phyloP scores from a whole-genome alignment of 2,329 filamentous ascomycete genomes.

The Microsporum canis region DNA sequence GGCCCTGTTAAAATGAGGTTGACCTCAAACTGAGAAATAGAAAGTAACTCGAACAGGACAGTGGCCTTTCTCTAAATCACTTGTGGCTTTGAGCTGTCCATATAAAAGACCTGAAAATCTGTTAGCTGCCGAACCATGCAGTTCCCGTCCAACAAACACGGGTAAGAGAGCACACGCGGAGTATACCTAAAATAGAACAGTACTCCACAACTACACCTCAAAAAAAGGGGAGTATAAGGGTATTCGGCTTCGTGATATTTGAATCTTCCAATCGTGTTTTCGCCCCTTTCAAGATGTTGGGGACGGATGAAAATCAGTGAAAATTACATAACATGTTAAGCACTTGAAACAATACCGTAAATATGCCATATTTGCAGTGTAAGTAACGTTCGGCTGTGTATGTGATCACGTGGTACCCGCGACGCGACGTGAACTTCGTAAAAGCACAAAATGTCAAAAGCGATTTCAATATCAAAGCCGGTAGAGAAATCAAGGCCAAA shows the following conservation, averaged over 20 bases:
- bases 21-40: not conserved
- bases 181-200: not conserved
- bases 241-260: not conserved
- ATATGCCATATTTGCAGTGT: not conserved
- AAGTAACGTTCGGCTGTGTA: not conserved
- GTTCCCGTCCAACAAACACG: not conserved
- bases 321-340: not conserved
- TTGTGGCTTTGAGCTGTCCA: not conserved
- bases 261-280: not conserved
- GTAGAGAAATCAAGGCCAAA: not conserved
- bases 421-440: not conserved
- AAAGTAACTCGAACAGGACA: not conserved
- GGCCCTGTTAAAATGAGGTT: not conserved
- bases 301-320: not conserved
- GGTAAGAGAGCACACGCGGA: not conserved
- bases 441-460: too few relatives aligned
- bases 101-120: not conserved
- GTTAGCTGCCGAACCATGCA: not conserved
- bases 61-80: not conserved
- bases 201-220: not conserved
- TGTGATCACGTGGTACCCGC: not conserved
- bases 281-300: not conserved
- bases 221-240: not conserved
- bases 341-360: not conserved
- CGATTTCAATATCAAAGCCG: not conserved